Percentiles rank a stretch among this genome's conserved stretches.
These are phyloP conservation scores for Opeltia flavorubescens DNA, from an alignment of 495 filamentous ascomycete genomes.

Conservation along the genomic window DNA sequence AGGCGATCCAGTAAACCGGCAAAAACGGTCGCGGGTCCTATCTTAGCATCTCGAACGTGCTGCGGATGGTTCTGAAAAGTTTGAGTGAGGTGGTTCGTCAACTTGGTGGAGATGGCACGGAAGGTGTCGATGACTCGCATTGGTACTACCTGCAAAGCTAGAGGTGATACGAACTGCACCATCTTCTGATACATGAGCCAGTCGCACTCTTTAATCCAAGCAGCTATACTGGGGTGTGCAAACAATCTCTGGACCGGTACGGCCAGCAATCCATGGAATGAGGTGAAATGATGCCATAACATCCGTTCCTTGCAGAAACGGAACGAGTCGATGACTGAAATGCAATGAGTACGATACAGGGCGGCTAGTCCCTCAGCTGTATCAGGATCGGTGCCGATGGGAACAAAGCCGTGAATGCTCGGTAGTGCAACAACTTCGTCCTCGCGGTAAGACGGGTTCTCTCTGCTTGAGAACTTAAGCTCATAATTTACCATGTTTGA, in stretches of 20 bases:
- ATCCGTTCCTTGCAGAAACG: conserved; percentile 91
- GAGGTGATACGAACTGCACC: conserved; percentile 72
- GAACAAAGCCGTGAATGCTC: conserved; percentile 61
- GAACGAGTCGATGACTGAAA: conserved; percentile 84
- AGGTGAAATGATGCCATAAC: conserved; percentile 87
- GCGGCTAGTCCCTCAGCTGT: conserved; percentile 67
- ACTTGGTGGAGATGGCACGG: conserved; percentile 63
- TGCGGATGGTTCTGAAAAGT: conserved; percentile 69
- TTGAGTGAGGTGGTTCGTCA: conserved; percentile 59
- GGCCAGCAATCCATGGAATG: conserved; percentile 89
- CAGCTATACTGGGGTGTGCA: conserved; percentile 61
- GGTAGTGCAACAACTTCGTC: conserved; percentile 64
- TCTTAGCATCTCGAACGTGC: conserved; percentile 73
- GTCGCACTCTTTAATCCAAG: conserved; percentile 92
- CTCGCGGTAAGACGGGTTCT: conserved; percentile 35
- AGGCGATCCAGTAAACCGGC: conserved; percentile 70
- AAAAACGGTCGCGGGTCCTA: conserved; percentile 81
- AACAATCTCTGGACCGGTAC: conserved; percentile 95
- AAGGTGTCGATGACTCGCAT: conserved; percentile 70
- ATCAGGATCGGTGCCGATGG: conserved; percentile 63
- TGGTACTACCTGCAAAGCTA: conserved; percentile 82
- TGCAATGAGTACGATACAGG: conserved; percentile 86
- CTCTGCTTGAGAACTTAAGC: conserved; percentile 48
- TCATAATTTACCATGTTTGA: conserved; percentile 46
- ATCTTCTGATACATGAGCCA: conserved; percentile 93